Conservation (phyloP, 2,329 filamentous ascomycete genomes). For the Alternaria sp. region DNA sequence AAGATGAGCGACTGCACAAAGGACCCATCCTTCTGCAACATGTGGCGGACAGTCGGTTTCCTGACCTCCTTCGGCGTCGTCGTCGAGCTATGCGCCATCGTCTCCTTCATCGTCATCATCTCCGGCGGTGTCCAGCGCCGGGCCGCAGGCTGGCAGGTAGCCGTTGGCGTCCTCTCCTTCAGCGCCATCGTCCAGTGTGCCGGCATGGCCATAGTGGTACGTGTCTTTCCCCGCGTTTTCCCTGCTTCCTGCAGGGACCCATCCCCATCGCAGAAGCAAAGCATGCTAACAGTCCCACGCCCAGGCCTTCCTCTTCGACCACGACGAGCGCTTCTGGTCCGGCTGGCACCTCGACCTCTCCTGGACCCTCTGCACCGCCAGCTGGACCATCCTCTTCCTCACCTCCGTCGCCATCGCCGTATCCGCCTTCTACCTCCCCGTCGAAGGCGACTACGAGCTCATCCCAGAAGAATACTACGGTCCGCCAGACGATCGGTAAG, state of each 20-base stretch:
- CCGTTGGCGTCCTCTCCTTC: conserved; percentile 69
- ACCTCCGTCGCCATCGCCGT: conserved; percentile 65
- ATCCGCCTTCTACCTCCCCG: conserved; percentile 73
- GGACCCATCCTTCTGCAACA: conserved; percentile 80
- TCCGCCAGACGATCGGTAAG: conserved; percentile 46
- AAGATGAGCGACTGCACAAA: conserved; percentile 69
- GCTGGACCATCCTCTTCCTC: conserved; percentile 62
- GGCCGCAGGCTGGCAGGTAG: conserved; percentile 81
- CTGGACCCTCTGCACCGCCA: conserved; percentile 72
- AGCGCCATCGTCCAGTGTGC: conserved; percentile 74
- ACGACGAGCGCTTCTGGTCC: conserved; percentile 81
- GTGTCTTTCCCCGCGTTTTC: conserved; percentile 40
- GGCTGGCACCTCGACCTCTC: conserved; percentile 83
- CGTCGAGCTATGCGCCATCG: conserved; percentile 79
- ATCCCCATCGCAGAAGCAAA: not conserved
- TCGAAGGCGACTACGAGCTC: conserved; percentile 86
- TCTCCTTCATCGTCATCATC: conserved; percentile 79
- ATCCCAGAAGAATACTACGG: conserved; percentile 56
- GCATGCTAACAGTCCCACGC: conserved; percentile 11
- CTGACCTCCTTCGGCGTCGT: conserved; percentile 84
- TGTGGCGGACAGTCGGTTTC: conserved; percentile 90
- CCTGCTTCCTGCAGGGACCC: not conserved
- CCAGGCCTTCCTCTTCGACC: conserved; percentile 81
- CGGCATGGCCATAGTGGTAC: conserved; percentile 83
- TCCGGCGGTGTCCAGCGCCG: conserved; percentile 79